These are phyloP conservation scores for Xylariaceae sp. DNA, from an alignment of 2,329 filamentous ascomycete genomes.

Conservation along the genomic window DNA sequence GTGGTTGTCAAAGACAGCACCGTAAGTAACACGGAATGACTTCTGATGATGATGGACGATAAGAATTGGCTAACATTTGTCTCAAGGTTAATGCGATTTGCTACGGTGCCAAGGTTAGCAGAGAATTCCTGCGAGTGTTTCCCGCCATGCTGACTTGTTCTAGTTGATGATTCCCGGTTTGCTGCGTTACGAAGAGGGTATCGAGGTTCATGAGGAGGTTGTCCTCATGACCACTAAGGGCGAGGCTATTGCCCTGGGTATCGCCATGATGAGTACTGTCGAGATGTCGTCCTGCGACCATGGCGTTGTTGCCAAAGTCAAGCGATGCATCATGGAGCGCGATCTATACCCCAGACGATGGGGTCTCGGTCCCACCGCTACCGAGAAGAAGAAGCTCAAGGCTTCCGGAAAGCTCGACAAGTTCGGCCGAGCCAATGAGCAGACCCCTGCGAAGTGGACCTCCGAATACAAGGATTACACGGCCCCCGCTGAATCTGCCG, in stretches of 20 bases:
- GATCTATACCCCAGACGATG: slow-evolving; percentile 95
- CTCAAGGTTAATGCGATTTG: slow-evolving; percentile 71
- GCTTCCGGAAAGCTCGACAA: slow-evolving; percentile 97
- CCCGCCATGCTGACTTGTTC: slow-evolving; percentile 1
- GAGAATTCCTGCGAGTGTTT: neutral
- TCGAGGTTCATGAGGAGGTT: slow-evolving; percentile 93
- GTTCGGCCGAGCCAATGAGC: slow-evolving; percentile 87
- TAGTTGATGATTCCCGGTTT: slow-evolving; percentile 95
- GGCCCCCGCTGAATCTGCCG: slow-evolving; percentile 39
- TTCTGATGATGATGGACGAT: neutral
- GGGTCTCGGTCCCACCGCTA: slow-evolving; percentile 87
- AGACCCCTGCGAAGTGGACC: slow-evolving; percentile 90
- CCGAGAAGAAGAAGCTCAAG: slow-evolving; percentile 99
- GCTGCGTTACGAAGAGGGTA: slow-evolving; percentile 81
- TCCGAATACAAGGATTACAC: slow-evolving; percentile 87
- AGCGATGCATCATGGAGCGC: slow-evolving; percentile 99
- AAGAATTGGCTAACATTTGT: slow-evolving; percentile 1
- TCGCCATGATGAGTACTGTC: slow-evolving; percentile 96
- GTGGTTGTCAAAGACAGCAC: slow-evolving; percentile 93
- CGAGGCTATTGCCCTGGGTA: slow-evolving; percentile 93
- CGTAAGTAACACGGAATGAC: slow-evolving; percentile 5
- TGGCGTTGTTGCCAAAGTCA: slow-evolving; percentile 96
- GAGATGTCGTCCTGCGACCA: slow-evolving; percentile 97
- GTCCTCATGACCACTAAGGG: slow-evolving; percentile 99
- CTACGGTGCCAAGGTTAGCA: slow-evolving; percentile 74